These are phyloP conservation scores for Serendipita vermifera DNA, from an alignment of 768 basidiomycete genomes.

Conservation along the genomic window DNA sequence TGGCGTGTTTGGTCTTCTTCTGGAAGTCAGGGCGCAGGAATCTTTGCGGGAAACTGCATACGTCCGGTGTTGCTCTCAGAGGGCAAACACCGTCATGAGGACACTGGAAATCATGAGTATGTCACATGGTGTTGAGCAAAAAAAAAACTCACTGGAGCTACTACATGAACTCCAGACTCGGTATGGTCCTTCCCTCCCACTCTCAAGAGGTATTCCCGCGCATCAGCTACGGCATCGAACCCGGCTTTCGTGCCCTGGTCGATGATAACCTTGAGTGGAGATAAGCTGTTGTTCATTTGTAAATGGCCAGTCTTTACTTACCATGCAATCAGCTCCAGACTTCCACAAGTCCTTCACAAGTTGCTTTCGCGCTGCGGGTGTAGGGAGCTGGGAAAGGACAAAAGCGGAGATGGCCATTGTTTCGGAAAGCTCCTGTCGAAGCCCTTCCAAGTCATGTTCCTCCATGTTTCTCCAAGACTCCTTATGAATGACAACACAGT, in stretches of 20 bases:
- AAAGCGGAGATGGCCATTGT: slow-evolving; percentile 78
- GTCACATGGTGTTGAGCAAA: slow-evolving; percentile 3
- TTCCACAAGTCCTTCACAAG: slow-evolving; percentile 82
- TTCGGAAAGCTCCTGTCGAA: slow-evolving; percentile 41
- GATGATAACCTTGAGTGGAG: slow-evolving; percentile 51
- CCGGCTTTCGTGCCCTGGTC: slow-evolving; percentile 69
- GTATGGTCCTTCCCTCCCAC: slow-evolving; percentile 28
- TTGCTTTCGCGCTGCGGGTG: slow-evolving; percentile 44
- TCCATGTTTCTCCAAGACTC: slow-evolving; percentile 12
- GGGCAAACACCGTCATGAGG: slow-evolving; percentile 86
- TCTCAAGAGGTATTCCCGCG: slow-evolving; percentile 56
- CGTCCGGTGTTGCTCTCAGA: slow-evolving; percentile 23
- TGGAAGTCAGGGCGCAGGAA: slow-evolving; percentile 78
- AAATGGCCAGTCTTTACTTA: slow-evolving; percentile 24
- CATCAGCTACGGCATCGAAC: slow-evolving; percentile 66
- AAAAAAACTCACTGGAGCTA: slow-evolving; percentile 59
- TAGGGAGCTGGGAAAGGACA: slow-evolving; percentile 60
- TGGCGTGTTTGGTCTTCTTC: slow-evolving; percentile 76
- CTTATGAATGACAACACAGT: neutral
- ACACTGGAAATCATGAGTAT: slow-evolving; percentile 39
- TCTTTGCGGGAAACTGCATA: slow-evolving; percentile 77
- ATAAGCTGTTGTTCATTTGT: slow-evolving; percentile 13
- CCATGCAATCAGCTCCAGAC: slow-evolving; percentile 74
- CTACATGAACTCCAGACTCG: slow-evolving; percentile 57
- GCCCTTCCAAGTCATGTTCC: slow-evolving; percentile 33